Evolutionary conservation across 192 early-diverging fungal species (phyloP), one percentile per base, ranked within the genome.

Genomic region (Geranomyces variabilis): DNA sequence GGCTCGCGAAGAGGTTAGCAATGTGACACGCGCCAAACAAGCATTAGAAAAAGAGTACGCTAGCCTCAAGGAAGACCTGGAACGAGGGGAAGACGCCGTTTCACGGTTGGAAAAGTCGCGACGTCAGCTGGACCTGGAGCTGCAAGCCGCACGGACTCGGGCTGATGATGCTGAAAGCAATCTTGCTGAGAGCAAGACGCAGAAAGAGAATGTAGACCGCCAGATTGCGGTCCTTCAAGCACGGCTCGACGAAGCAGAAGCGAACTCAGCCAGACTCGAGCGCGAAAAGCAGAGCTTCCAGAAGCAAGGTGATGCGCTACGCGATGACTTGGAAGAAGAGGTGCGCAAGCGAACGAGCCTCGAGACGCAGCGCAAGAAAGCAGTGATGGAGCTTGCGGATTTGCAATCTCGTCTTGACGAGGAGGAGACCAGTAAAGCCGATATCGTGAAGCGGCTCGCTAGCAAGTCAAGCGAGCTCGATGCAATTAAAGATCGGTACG

Each of bases 141-240:
- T 87, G 33, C 29, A 67, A 22, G 45, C 61, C 26, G 41, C 80
- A 46, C 61, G 71, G 48, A 56, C 63, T 6, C 45, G 65, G 45
- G 36, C 70, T 1, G 77, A 78, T 1, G 88, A 87, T 58, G 69
- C 93, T n/a, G 89, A 90, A 31, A 80, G 84, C 33, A 78, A 82
- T 10, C 75, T 93, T 17, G 72, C 78, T 13, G 91, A 94, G 67
- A 77, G 86, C 49, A 80, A 81, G 36, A 72, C 78, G 1, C 83
- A 84, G 29, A 74, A 91, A 34, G 92, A 93, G 14, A 78, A 81
- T 36, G 71, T 91, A 6, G 93, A 95, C 69, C 78, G 87, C 61
- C 88, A 93, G 76, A 69, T 93, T 48, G 66, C 77, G 14, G 62
- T 77, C 10, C 63, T 83, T 14, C 81, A 80, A 60, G 76, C 84